phyloP scores from a whole-genome alignment of 2,329 filamentous ascomycete species.

The Nakataea oryzae region DNA sequence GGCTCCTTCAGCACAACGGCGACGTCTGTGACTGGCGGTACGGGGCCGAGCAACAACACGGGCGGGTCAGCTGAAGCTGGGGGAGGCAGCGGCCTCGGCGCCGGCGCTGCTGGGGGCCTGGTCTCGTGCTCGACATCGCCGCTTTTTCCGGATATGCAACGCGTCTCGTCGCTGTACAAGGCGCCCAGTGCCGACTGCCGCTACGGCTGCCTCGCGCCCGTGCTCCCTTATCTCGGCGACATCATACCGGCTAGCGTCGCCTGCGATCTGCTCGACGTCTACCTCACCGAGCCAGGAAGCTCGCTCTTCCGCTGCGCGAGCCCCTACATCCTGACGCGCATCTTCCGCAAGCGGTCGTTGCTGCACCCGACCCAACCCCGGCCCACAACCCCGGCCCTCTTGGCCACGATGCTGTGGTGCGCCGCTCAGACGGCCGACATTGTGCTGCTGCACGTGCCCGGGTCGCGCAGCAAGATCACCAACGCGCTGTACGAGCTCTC shows the following conservation, averaged over 20 bases:
- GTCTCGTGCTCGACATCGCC: background rate
- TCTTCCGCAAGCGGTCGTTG: conserved; percentile 33
- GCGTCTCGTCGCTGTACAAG: conserved; percentile 13
- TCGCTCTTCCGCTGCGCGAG: conserved; percentile 32
- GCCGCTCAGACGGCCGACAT: conserved; percentile 35
- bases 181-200: conserved; percentile 19
- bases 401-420: conserved; percentile 36
- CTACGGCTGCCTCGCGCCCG: conserved; percentile 28
- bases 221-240: conserved; percentile 25
- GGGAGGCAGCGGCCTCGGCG: background rate
- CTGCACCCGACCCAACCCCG: conserved; percentile 27
- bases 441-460: conserved; percentile 27
- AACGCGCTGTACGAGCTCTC: conserved; percentile 25
- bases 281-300: conserved; percentile 31
- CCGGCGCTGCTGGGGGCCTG: background rate
- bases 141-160: conserved; percentile 6
- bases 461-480: conserved; percentile 26
- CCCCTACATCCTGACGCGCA: conserved; percentile 34
- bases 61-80: background rate
- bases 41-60: background rate
- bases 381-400: conserved; percentile 28
- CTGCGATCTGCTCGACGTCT: conserved; percentile 35
- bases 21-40: background rate
- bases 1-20: conserved; percentile 11
- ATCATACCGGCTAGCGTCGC: conserved; percentile 29